Evolutionary conservation across 495 filamentous ascomycete genomes (phyloP).

Genomic region (Aspergillus campestris): DNA sequence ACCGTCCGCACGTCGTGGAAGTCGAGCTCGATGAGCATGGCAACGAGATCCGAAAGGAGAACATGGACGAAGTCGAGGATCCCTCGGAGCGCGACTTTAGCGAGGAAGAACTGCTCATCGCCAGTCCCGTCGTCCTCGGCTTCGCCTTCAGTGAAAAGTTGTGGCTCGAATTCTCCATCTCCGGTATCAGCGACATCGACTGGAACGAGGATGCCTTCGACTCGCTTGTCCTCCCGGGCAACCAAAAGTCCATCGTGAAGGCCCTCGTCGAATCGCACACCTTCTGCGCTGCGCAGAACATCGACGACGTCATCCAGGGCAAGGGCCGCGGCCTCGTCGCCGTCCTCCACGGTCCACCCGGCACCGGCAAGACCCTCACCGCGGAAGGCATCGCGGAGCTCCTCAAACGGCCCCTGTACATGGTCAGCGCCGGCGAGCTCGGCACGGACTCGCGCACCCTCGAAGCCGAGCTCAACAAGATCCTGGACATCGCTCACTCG

Average conservation of each 20-base stretch:
- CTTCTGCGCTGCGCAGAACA: slow-evolving; percentile 72
- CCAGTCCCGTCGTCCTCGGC: slow-evolving; percentile 90
- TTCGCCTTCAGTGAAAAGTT: slow-evolving; percentile 85
- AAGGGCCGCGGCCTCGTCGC: slow-evolving; percentile 69
- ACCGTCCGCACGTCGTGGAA: slow-evolving; percentile 48
- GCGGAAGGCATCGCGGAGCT: slow-evolving; percentile 82
- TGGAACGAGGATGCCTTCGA: slow-evolving; percentile 81
- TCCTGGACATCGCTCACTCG: slow-evolving; percentile 77
- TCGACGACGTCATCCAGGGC: slow-evolving; percentile 75
- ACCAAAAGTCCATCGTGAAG: slow-evolving; percentile 73
- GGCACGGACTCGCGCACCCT: slow-evolving; percentile 72
- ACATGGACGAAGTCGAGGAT: slow-evolving; percentile 46
- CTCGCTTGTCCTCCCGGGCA: slow-evolving; percentile 63
- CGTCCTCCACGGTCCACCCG: slow-evolving; percentile 75
- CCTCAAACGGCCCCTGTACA: slow-evolving; percentile 74
- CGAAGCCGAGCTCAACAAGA: slow-evolving; percentile 72
- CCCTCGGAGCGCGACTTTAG: slow-evolving; percentile 51
- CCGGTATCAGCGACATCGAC: slow-evolving; percentile 69
- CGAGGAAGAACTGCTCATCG: slow-evolving; percentile 79
- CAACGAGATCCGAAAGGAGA: slow-evolving; percentile 56
- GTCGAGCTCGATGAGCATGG: slow-evolving; percentile 54
- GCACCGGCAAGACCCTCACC: slow-evolving; percentile 84
- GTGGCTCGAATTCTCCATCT: slow-evolving; percentile 87
- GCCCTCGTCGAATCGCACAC: slow-evolving; percentile 75
- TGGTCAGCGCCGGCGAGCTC: slow-evolving; percentile 73